Evolutionary conservation across 2,329 filamentous ascomycete species (phyloP).

Genomic region (Verticillium longisporum): DNA sequence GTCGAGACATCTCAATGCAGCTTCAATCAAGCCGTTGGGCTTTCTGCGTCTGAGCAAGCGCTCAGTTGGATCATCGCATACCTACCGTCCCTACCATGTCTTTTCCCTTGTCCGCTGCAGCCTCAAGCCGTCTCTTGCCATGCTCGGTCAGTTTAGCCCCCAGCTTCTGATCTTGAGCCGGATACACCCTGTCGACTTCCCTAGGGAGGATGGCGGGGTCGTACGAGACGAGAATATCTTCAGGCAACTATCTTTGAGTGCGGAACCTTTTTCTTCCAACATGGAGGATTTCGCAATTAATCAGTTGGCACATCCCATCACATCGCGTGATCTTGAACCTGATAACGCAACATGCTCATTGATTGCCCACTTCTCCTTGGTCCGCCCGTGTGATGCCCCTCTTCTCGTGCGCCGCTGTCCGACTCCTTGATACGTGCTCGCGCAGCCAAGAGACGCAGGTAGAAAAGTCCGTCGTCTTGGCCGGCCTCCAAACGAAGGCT

Average conservation of each 20-base stretch:
- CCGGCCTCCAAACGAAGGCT: no score
- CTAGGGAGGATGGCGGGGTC: slow-evolving; percentile 6
- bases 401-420: not conserved
- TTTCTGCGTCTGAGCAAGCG: not conserved
- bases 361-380: not conserved
- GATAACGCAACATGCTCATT: not conserved
- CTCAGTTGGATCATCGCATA: not conserved
- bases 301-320: slow-evolving; percentile 42
- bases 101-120: not conserved
- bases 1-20: not conserved
- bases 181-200: slow-evolving; percentile 32
- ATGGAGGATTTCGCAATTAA: slow-evolving; percentile 51
- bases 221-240: slow-evolving; percentile 46
- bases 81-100: not conserved
- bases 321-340: not conserved
- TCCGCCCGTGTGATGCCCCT: not conserved
- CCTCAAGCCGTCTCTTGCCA: slow-evolving; percentile 44
- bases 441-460: no score
- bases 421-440: no score
- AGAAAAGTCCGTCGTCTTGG: no score
- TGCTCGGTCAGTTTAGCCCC: slow-evolving; percentile 42
- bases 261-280: slow-evolving; percentile 38
- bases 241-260: slow-evolving; percentile 52
- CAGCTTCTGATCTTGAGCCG: slow-evolving; percentile 50
- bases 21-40: not conserved